Evolutionary conservation across 257 asterid species (phyloP), one percentile per base, ranked within the genome.

Genomic region (Przewalskia tangutica): DNA sequence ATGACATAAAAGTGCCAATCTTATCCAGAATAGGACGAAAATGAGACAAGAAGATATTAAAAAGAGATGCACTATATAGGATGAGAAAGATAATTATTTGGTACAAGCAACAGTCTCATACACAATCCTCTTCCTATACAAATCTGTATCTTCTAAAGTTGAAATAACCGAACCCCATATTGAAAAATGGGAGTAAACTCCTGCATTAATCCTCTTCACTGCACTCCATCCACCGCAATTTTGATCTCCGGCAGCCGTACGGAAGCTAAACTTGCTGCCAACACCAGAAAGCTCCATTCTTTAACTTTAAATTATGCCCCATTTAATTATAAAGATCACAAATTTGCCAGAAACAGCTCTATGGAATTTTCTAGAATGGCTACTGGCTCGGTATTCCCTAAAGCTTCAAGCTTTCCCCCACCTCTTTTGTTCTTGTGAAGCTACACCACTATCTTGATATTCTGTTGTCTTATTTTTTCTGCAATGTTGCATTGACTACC

Each of bases 361-460:
- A 23, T 63, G 34, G 20, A 81, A 68, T 87, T 85, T 66, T 85
- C 90, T 9, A 86, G 79, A 17, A 77, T 86, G 82, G 90, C 92
- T 4, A 77, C 48, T 16, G 83, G 77, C 0, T 80, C 83, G 58
- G 83, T 80, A 67, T 62, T 62, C 58, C 38, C 70, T n/a, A 79
- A 20, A 64, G 23, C 59, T 80, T 80, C 77, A 20, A 80, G 17
- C 8, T 59, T 56, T 7, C 7, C 55, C 42, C 16, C 27, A 2
- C 5, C 4, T 79, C 42, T 17, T 27, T 20, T 8, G 16, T 63
- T 79, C 75, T 55, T 38, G 70, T 59, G 23, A 40, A 79, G 44
- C 82, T 59, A 38, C 42, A 27, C 32, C 32, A 27, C 32, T 27
- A 27, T 27, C 32, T 27, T 27, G 32, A 27, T 27, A 27, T 27